Evolutionary conservation across 208 protist genomes (phyloP).

Genomic region (Cochliopodium minus): DNA sequence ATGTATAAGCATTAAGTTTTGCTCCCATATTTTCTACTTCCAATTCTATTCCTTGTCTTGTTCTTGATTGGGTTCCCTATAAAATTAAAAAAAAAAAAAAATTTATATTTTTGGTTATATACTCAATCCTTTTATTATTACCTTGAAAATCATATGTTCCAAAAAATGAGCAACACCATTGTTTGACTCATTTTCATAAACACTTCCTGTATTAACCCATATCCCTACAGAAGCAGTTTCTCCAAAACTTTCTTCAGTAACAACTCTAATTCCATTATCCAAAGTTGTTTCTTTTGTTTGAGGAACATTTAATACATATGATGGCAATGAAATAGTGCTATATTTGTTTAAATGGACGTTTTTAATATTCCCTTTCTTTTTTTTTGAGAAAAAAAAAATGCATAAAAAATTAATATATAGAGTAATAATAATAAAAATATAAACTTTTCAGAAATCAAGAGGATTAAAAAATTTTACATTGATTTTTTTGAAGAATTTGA

Average conservation of each 20-base stretch:
- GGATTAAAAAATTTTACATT: too few relatives aligned
- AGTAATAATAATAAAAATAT: not conserved
- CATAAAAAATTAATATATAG: not conserved
- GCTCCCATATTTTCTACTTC: slow-evolving; percentile 85
- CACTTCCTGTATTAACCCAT: slow-evolving; percentile 86
- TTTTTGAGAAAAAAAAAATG: not conserved
- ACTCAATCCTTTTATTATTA: not conserved
- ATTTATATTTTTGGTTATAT: not conserved
- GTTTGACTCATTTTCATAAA: slow-evolving; percentile 82
- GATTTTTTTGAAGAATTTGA: too few relatives aligned
- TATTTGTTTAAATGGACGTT: not conserved
- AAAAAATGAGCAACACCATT: slow-evolving; percentile 94
- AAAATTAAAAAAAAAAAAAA: slow-evolving; percentile 9
- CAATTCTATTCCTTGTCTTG: slow-evolving; percentile 64
- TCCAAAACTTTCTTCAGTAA: slow-evolving; percentile 64
- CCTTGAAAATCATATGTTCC: slow-evolving; percentile 95
- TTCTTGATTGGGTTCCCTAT: slow-evolving; percentile 66
- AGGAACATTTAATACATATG: slow-evolving; percentile 28
- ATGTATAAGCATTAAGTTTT: slow-evolving; percentile 95
- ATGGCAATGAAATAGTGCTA: not conserved
- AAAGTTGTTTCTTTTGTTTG: slow-evolving; percentile 67
- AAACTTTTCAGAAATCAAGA: not conserved
- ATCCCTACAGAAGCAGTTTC: slow-evolving; percentile 83
- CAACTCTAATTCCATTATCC: slow-evolving; percentile 82
- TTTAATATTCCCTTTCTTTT: not conserved